Evolutionary conservation across 2,329 filamentous ascomycete species (phyloP).

Genomic region (Xylaria sp.): DNA sequence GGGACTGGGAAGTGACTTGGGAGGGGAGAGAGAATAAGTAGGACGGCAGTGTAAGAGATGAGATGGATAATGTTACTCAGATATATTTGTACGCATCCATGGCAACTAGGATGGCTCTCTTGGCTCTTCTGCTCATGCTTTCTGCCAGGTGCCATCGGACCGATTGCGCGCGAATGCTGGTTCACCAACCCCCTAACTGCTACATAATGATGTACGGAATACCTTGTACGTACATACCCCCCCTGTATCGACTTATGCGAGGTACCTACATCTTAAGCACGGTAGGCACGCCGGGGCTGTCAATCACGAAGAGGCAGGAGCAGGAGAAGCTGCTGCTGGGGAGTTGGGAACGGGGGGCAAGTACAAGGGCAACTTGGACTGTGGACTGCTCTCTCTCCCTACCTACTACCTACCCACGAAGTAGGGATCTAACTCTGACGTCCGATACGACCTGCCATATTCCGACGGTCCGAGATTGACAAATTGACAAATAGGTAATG

Average conservation of each 20-base stretch:
- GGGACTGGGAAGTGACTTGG: not conserved
- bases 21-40: not conserved
- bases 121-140: not conserved
- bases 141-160: slow-evolving; percentile 2
- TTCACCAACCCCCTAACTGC: not conserved
- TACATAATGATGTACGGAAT: not conserved
- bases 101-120: too few species aligned
- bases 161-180: not conserved
- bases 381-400: too few species aligned
- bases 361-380: too few species aligned
- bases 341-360: too few species aligned
- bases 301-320: too few species aligned
- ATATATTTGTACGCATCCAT: not conserved
- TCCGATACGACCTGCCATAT: not conserved
- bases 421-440: not conserved
- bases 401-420: too few species aligned
- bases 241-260: not conserved
- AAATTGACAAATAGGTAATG: not conserved
- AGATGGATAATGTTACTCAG: not conserved
- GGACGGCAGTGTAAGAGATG: not conserved
- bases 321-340: too few species aligned
- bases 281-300: too few species aligned
- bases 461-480: not conserved
- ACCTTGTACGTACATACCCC: not conserved
- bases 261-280: not conserved